Percentiles rank a stretch among this genome's conserved stretches.
These are phyloP conservation scores for Mikania micrantha DNA, from an alignment of 129 eudicot species.

Conservation along the genomic window DNA sequence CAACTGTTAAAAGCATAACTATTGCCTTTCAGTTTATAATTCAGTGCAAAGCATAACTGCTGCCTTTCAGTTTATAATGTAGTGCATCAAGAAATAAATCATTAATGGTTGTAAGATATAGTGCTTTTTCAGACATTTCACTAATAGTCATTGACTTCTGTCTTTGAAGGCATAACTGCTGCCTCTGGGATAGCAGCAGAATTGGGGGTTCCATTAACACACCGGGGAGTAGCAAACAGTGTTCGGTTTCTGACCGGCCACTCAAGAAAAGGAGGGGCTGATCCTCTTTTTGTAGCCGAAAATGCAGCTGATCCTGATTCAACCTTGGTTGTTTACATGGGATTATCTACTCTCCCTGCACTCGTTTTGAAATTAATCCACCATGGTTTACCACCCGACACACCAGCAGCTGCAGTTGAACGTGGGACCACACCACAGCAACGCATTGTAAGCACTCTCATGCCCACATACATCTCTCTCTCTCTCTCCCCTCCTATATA, in stretches of 20 bases:
- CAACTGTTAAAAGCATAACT: too few relatives aligned
- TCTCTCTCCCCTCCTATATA: too few relatives aligned
- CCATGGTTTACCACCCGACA: conserved; percentile 72
- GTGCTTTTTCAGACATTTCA: not conserved
- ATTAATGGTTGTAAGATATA: not conserved
- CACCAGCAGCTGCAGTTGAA: conserved; percentile 94
- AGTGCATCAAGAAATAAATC: not conserved
- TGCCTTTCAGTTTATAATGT: not conserved
- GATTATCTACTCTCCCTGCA: conserved; percentile 87
- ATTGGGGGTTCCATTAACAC: conserved; percentile 89
- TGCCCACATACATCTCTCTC: not conserved
- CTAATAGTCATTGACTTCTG: not conserved
- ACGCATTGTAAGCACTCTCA: conserved; percentile 52
- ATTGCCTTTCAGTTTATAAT: too few relatives aligned
- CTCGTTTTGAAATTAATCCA: conserved; percentile 57
- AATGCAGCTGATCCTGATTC: conserved; percentile 95
- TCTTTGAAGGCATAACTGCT: conserved; percentile 80
- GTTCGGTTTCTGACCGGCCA: conserved; percentile 95
- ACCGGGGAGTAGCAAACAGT: conserved; percentile 92
- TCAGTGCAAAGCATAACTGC: too few relatives aligned
- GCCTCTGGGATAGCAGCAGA: conserved; percentile 99
- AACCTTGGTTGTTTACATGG: conserved; percentile 92
- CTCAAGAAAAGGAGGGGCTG: conserved; percentile 88
- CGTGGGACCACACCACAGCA: conserved; percentile 99
- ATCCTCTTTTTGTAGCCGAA: conserved; percentile 88